Evolutionary conservation across 805 yeast species (phyloP).

Genomic region (Peterozyma toletana): DNA sequence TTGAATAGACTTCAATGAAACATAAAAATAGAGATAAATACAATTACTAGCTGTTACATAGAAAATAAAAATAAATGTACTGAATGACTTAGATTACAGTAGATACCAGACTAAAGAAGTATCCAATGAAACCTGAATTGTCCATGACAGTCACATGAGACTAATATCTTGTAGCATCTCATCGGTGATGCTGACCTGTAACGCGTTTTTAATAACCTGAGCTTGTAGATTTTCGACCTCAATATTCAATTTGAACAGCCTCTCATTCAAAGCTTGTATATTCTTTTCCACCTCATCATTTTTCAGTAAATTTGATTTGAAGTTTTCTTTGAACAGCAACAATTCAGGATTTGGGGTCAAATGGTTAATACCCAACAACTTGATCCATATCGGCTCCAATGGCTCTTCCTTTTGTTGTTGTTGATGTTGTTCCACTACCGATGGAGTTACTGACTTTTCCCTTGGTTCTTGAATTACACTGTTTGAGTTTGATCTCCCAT

Average conservation of each 20-base stretch:
- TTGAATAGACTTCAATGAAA: no score
- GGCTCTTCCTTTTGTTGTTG: slow-evolving; percentile 1
- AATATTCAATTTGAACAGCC: slow-evolving; percentile 14
- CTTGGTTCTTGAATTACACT: background rate
- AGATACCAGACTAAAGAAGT: no score
- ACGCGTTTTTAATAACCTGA: slow-evolving; percentile 20
- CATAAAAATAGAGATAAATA: no score
- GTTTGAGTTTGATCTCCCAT: background rate
- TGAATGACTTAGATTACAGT: no score
- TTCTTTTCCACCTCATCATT: slow-evolving; percentile 16
- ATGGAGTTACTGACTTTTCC: background rate
- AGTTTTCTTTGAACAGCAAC: background rate
- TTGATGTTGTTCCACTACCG: background rate
- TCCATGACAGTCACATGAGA: background rate
- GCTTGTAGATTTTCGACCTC: slow-evolving; percentile 20
- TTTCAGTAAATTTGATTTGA: slow-evolving; percentile 5
- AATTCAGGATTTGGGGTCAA: background rate
- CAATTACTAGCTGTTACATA: no score
- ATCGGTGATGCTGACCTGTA: slow-evolving; percentile 26
- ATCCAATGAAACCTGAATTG: no score
- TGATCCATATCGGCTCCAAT: background rate
- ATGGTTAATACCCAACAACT: slow-evolving; percentile 4
- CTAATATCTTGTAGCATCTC: slow-evolving; percentile 15
- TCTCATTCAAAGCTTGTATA: slow-evolving; percentile 15
- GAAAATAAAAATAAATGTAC: no score